phyloP scores from a whole-genome alignment of 140 eudicot genomes.

The Anethum foeniculum region DNA sequence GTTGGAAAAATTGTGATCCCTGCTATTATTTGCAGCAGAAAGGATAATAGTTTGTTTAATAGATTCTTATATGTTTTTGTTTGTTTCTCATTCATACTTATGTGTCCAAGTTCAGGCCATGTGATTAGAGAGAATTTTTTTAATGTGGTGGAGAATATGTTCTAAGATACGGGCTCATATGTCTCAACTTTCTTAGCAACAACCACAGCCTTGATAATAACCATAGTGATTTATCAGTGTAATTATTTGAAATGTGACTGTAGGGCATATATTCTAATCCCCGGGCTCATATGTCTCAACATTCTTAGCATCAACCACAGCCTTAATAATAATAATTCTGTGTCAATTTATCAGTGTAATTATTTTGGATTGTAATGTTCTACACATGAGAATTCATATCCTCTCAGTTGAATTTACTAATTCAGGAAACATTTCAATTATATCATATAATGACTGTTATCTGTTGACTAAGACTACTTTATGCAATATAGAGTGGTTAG shows the following conservation, averaged over 20 bases:
- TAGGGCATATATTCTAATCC: background rate
- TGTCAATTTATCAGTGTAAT: background rate
- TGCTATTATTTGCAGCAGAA: background rate
- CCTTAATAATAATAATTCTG: background rate
- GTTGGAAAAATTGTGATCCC: background rate
- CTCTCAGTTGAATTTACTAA: background rate
- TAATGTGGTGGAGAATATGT: background rate
- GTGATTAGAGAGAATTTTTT: background rate
- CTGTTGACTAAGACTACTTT: background rate
- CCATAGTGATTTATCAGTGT: background rate
- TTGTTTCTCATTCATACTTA: background rate
- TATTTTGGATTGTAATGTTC: background rate
- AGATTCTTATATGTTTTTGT: background rate
- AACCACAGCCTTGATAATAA: background rate
- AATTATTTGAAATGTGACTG: background rate
- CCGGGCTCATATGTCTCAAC: background rate
- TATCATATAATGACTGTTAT: background rate
- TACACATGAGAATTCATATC: background rate
- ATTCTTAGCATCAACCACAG: background rate
- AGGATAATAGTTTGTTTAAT: background rate
- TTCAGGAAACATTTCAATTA: background rate
- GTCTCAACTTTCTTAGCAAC: constrained; percentile 3
- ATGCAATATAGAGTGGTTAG: background rate
- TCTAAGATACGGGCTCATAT: background rate
- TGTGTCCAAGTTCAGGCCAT: constrained; percentile 8